phyloP scores from a whole-genome alignment of 306 rosid genomes.

The Dryas alaskensis region DNA sequence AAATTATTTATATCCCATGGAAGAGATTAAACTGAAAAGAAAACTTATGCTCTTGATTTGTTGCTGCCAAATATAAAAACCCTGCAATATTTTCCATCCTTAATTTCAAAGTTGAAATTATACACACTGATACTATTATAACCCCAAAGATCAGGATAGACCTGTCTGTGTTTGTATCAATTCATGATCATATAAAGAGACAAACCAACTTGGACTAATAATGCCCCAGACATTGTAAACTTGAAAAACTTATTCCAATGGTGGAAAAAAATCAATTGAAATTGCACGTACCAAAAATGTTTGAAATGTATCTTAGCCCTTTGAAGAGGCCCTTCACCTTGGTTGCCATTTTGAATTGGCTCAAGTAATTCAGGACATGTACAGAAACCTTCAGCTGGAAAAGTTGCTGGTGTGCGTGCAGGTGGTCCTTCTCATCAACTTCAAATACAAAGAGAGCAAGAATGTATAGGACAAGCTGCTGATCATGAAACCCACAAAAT shows the following conservation, averaged over 20 bases:
- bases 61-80: neutral
- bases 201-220: neutral
- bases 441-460: constrained; percentile 16
- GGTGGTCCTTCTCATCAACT: constrained; percentile 22
- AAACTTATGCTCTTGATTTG: neutral
- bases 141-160: neutral
- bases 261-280: neutral
- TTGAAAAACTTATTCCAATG: neutral
- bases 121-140: no score
- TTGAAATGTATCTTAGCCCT: constrained; percentile 78
- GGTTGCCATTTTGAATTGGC: constrained; percentile 32
- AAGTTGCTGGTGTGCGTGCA: neutral
- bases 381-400: constrained; percentile 22
- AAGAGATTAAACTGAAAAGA: neutral
- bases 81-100: neutral
- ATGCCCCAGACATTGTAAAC: neutral
- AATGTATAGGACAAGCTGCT: neutral
- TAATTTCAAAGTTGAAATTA: neutral
- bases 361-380: constrained; percentile 18
- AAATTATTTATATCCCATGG: neutral
- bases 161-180: neutral
- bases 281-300: constrained; percentile 67
- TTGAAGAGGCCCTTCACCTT: constrained; percentile 77
- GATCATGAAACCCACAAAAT: constrained; percentile 3
- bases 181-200: neutral